Evolutionary conservation across 768 basidiomycete genomes (phyloP).

Genomic region (Clitopilus passeckerianus): DNA sequence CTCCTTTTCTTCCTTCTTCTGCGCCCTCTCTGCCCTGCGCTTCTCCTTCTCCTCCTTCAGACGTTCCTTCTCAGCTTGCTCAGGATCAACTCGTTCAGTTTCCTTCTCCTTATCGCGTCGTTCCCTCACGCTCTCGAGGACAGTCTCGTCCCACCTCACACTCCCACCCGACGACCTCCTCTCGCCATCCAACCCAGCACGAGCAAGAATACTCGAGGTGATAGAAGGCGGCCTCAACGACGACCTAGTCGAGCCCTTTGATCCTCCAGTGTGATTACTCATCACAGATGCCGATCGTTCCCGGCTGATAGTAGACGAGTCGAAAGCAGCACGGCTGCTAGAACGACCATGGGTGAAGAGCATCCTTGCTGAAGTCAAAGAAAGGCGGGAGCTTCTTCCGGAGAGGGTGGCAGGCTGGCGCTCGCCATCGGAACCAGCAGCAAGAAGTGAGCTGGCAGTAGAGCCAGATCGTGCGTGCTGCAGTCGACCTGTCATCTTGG

Average conservation of each 20-base stretch:
- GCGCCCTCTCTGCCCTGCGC: slow-evolving; percentile 18
- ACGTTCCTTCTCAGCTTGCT: slow-evolving; percentile 34
- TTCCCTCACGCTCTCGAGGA: slow-evolving; percentile 45
- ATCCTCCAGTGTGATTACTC: slow-evolving; percentile 14
- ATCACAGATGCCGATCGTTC: slow-evolving; percentile 31
- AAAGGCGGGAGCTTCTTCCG: slow-evolving; percentile 18
- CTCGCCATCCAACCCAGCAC: slow-evolving; percentile 12
- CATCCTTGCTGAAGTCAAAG: slow-evolving; percentile 25
- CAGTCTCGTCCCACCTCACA: slow-evolving; percentile 48
- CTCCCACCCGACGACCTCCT: slow-evolving; percentile 34
- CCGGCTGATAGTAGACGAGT: slow-evolving; percentile 11
- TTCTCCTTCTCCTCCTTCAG: slow-evolving; percentile 31
- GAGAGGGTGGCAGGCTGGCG: neutral
- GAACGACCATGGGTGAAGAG: neutral
- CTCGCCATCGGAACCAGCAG: neutral
- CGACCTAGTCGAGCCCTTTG: slow-evolving; percentile 8
- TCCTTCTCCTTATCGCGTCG: slow-evolving; percentile 31
- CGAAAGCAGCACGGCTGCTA: neutral
- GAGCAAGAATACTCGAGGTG: slow-evolving; percentile 16
- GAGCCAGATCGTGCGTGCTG: slow-evolving; percentile 35
- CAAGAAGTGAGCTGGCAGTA: slow-evolving; percentile 14
- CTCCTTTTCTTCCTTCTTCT: slow-evolving; percentile 18
- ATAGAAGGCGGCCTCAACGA: slow-evolving; percentile 42
- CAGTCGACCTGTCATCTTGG: slow-evolving; percentile 29
- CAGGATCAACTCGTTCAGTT: slow-evolving; percentile 36